These are phyloP conservation scores for Pseudogymnoascus sp. DNA, from an alignment of 2,329 filamentous ascomycete species.

Conservation along the genomic window DNA sequence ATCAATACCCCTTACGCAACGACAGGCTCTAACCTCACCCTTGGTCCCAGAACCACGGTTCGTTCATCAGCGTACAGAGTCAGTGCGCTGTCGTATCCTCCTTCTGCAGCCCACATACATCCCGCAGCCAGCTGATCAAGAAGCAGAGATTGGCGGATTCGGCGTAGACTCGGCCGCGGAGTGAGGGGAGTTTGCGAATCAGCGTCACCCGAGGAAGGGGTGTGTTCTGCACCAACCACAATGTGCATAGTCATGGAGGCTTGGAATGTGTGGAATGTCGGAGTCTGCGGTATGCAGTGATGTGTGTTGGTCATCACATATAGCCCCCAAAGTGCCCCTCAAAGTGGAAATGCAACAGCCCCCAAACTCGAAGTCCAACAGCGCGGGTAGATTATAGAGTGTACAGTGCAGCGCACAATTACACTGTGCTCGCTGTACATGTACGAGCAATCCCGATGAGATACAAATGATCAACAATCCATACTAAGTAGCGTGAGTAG, in stretches of 20 bases:
- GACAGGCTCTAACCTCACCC: not conserved
- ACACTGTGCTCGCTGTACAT: not conserved
- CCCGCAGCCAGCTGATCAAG: not conserved
- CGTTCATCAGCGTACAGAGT: not conserved
- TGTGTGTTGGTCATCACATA: not conserved
- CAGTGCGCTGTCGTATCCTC: not conserved
- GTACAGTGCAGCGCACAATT: not conserved
- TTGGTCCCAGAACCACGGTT: constrained; percentile 4
- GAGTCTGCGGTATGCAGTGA: not conserved
- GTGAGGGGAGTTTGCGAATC: too few species aligned
- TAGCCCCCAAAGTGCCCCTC: not conserved
- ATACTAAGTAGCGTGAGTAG: not conserved
- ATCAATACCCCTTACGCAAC: not conserved
- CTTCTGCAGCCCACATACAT: not conserved
- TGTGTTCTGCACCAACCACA: not conserved
- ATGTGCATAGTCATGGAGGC: not conserved
- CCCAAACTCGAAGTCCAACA: not conserved
- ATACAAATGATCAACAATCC: not conserved
- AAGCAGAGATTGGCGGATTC: not conserved
- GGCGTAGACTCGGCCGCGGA: not conserved
- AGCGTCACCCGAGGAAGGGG: too few species aligned
- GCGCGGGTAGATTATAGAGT: not conserved
- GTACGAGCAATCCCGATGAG: not conserved
- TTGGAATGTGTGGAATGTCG: not conserved
- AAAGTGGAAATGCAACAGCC: not conserved